Evolutionary conservation across 2,329 filamentous ascomycete species (phyloP).

Genomic region (Cladorrhinum sp.): DNA sequence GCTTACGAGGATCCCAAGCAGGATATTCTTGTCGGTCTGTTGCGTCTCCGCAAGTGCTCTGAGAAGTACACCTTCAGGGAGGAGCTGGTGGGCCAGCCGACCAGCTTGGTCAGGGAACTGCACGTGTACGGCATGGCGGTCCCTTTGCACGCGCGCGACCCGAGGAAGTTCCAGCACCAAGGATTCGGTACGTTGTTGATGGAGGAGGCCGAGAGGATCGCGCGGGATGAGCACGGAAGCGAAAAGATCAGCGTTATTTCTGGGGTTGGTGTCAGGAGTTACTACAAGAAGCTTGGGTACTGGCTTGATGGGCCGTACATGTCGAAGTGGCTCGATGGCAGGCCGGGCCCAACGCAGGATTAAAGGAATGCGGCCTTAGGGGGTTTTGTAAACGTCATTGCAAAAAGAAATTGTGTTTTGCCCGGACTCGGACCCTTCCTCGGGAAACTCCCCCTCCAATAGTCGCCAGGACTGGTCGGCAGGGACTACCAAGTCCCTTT

Average conservation of each 20-base stretch:
- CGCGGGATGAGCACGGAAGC: constrained; percentile 89
- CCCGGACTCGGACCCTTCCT: no score
- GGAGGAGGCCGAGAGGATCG: constrained; percentile 96
- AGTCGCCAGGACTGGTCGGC: no score
- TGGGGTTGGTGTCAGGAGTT: constrained; percentile 93
- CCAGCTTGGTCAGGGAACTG: constrained; percentile 87
- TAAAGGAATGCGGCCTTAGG: background rate
- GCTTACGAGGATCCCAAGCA: constrained; percentile 98
- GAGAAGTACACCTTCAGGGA: constrained; percentile 87
- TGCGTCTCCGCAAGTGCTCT: constrained; percentile 87
- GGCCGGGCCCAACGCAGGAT: constrained; percentile 30
- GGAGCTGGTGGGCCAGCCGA: constrained; percentile 81
- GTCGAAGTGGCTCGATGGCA: constrained; percentile 61
- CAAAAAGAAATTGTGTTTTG: no score
- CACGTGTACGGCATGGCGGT: constrained; percentile 97
- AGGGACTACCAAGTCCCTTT: no score
- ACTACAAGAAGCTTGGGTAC: constrained; percentile 91
- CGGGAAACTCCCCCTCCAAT: no score
- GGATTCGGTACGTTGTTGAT: constrained; percentile 94
- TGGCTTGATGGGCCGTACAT: constrained; percentile 88
- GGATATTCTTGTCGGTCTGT: constrained; percentile 89
- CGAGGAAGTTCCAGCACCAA: constrained; percentile 96
- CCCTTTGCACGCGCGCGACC: constrained; percentile 92
- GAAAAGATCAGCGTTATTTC: constrained; percentile 95
- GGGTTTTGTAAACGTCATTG: no score